Conservation (phyloP, 129 eudicot genomes). For the Smallanthus sonchifolius region DNA sequence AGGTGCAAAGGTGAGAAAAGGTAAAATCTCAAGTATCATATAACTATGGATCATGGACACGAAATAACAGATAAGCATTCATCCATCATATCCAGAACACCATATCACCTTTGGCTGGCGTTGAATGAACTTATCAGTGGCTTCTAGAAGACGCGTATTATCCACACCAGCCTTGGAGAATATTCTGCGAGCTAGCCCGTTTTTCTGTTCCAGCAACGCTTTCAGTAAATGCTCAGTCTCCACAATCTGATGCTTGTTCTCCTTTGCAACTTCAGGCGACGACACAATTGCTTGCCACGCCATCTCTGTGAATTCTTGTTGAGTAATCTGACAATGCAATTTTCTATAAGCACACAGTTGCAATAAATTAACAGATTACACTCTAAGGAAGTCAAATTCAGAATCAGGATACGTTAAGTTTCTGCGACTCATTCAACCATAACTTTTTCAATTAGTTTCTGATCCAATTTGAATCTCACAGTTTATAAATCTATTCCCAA, state of each 20-base stretch:
- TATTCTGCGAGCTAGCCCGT: constrained; percentile 90
- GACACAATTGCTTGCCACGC: constrained; percentile 98
- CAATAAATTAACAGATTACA: neutral
- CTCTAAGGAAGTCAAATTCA: neutral
- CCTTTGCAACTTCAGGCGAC: constrained; percentile 95
- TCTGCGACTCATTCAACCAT: neutral
- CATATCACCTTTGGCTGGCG: constrained; percentile 83
- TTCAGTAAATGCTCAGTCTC: constrained; percentile 95
- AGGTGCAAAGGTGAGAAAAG: neutral
- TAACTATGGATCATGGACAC: neutral
- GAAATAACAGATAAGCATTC: neutral
- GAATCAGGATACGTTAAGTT: neutral
- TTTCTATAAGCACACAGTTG: constrained; percentile 3
- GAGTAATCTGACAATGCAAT: constrained; percentile 55
- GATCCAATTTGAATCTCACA: neutral
- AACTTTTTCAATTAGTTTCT: neutral
- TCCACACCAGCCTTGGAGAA: constrained; percentile 92
- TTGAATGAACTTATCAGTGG: constrained; percentile 79
- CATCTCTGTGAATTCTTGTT: constrained; percentile 94
- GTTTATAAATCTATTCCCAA: neutral
- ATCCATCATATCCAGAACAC: neutral
- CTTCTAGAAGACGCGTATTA: constrained; percentile 85
- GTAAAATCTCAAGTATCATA: neutral
- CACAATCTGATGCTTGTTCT: constrained; percentile 93
- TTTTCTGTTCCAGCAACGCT: constrained; percentile 88